These are phyloP conservation scores for Candolleomyces aberdarensis DNA, from an alignment of 768 basidiomycete species.

Conservation along the genomic window DNA sequence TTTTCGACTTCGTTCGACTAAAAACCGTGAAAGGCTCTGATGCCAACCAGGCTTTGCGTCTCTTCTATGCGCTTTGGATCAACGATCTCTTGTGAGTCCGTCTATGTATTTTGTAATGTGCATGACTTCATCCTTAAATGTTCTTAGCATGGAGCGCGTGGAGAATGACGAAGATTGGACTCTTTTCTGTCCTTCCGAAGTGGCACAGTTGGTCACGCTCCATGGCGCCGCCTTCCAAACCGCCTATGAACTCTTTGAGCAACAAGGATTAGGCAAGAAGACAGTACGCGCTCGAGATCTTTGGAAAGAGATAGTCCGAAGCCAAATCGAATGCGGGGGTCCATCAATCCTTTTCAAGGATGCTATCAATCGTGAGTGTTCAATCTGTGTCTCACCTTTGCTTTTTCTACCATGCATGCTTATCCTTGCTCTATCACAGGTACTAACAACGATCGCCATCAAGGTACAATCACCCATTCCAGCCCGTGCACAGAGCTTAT, in stretches of 20 bases:
- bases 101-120: not conserved
- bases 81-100: conserved; percentile 1
- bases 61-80: not conserved
- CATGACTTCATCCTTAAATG: not conserved
- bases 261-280: not conserved
- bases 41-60: not conserved
- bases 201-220: not conserved
- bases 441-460: conserved; percentile 4
- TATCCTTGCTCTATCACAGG: not conserved
- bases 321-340: conserved; percentile 3
- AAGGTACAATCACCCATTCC: conserved; percentile 3
- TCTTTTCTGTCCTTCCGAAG: not conserved
- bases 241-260: not conserved
- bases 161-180: conserved; percentile 2
- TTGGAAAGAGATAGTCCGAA: not conserved
- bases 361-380: conserved; percentile 1
- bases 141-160: not conserved
- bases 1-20: not conserved
- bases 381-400: no score
- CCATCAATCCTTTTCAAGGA: conserved; percentile 4
- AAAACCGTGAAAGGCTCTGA: not conserved
- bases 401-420: no score
- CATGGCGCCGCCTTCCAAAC: not conserved
- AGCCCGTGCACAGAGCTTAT: conserved; percentile 7
- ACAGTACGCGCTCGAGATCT: not conserved